These are phyloP conservation scores for Epithemia pelagica DNA, from an alignment of 108 stramenopile genomes.

Conservation along the genomic window DNA sequence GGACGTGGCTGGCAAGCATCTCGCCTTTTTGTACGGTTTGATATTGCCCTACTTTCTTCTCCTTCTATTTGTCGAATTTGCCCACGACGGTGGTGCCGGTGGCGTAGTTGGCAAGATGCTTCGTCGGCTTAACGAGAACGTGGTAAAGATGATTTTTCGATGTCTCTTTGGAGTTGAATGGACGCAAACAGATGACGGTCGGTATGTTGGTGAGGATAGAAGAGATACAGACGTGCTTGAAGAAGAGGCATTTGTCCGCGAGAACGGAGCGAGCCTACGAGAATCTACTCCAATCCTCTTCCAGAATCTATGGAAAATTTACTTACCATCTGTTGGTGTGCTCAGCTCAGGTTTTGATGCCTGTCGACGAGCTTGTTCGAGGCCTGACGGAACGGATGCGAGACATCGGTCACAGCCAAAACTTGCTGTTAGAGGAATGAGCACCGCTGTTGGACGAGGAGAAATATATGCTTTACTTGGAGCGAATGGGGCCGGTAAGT, in stretches of 20 bases:
- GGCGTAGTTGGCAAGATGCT: constrained; percentile 11
- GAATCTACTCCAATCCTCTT: constrained; percentile 12
- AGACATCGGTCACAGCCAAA: no score
- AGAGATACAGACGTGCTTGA: constrained; percentile 28
- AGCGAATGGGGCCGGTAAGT: constrained; percentile 6
- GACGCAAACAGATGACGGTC: constrained; percentile 11
- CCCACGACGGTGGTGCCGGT: constrained; percentile 17
- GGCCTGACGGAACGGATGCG: no score
- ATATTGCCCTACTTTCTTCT: constrained; percentile 14
- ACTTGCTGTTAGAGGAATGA: constrained; percentile 22
- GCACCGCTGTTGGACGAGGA: constrained; percentile 18
- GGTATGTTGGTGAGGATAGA: constrained; percentile 2
- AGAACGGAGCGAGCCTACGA: constrained; percentile 1
- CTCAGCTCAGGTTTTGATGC: neutral
- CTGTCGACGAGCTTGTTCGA: neutral
- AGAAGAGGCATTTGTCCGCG: constrained; percentile 16
- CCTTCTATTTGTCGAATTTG: constrained; percentile 21
- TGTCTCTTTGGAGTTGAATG: constrained; percentile 1
- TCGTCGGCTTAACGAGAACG: neutral
- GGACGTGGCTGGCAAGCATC: constrained; percentile 23
- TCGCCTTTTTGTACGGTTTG: constrained; percentile 14
- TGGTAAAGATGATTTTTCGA: neutral
- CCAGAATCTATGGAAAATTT: constrained; percentile 23
- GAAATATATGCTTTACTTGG: constrained; percentile 22
- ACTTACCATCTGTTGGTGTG: constrained; percentile 21